Conservation (phyloP, 208 protist species). For the Borovskyia barvae region DNA sequence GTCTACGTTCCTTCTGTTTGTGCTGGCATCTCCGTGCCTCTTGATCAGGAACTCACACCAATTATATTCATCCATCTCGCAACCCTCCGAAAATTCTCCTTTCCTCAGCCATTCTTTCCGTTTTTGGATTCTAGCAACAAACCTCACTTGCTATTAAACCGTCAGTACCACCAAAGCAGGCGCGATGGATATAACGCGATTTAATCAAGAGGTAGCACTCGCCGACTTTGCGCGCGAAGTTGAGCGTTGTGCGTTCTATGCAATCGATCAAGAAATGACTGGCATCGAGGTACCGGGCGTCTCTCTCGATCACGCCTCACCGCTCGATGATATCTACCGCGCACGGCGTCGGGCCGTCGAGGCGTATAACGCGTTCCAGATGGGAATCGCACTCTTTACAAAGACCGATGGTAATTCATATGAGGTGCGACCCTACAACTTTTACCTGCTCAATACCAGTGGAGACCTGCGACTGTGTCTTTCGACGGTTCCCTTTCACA, state of each 20-base stretch:
- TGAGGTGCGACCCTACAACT: conserved; percentile 79
- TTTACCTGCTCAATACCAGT: conserved; percentile 47
- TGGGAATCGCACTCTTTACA: conserved; percentile 71
- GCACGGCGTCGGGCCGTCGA: conserved; percentile 36
- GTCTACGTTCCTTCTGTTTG: too few species aligned
- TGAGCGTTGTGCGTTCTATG: conserved; percentile 55
- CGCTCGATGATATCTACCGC: conserved; percentile 41
- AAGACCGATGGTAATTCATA: conserved; percentile 25
- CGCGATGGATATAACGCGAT: conserved; percentile 54
- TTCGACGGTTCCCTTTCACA: conserved; percentile 43
- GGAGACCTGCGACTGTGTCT: conserved; percentile 40
- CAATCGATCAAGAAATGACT: conserved; percentile 84
- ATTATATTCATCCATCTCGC: too few species aligned
- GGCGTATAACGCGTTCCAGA: conserved; percentile 72
- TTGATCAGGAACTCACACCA: too few species aligned
- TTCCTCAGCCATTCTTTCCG: background rate
- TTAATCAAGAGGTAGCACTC: conserved; percentile 32
- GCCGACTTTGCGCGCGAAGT: conserved; percentile 53
- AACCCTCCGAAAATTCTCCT: background rate
- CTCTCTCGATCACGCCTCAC: conserved; percentile 13
- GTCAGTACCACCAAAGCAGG: background rate
- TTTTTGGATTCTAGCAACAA: background rate
- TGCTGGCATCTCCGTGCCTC: too few species aligned
- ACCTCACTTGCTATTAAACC: background rate
- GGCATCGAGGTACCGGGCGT: conserved; percentile 40